Percentiles rank a stretch among this genome's conserved stretches.
Evolutionary conservation across 2,329 filamentous ascomycete species (phyloP).

Genomic region (Orbilia brochopaga): DNA sequence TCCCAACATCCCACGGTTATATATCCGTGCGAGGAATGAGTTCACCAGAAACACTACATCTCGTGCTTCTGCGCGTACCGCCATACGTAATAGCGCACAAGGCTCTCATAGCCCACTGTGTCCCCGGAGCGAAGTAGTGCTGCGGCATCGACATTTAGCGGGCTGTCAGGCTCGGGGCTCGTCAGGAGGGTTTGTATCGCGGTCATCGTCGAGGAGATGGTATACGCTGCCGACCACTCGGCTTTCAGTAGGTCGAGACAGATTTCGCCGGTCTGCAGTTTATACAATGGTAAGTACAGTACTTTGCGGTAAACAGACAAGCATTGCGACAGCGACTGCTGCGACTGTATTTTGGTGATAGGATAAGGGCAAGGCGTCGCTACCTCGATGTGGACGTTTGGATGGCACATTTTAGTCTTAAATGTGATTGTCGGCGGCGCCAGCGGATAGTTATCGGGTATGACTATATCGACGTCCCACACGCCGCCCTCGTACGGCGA

Average conservation of each 20-base stretch:
- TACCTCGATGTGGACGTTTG: constrained; percentile 72
- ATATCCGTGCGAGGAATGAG: neutral
- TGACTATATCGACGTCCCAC: constrained; percentile 79
- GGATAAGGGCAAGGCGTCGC: neutral
- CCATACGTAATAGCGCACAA: constrained; percentile 69
- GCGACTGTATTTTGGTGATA: too few relatives aligned
- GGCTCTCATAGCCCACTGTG: constrained; percentile 68
- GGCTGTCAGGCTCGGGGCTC: constrained; percentile 73
- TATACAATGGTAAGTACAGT: constrained; percentile 59
- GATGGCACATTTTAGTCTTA: constrained; percentile 81
- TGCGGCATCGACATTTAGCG: constrained; percentile 79
- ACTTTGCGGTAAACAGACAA: neutral
- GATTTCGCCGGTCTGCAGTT: constrained; percentile 75
- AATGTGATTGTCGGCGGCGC: constrained; percentile 79
- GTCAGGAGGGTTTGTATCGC: constrained; percentile 73
- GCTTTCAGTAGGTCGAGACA: constrained; percentile 85
- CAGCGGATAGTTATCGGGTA: constrained; percentile 80
- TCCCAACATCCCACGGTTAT: too few relatives aligned
- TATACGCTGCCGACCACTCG: constrained; percentile 85
- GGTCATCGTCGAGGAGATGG: constrained; percentile 74
- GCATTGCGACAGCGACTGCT: neutral
- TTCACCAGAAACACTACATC: neutral
- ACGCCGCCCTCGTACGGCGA: constrained; percentile 65
- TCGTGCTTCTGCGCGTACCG: constrained; percentile 38
- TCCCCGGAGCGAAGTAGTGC: constrained; percentile 73